A percentile compares a stretch with the other conserved stretches of the same genome.
Evolutionary conservation across 495 filamentous ascomycete species (phyloP).

Genomic region (Talaromyces wortmannii): DNA sequence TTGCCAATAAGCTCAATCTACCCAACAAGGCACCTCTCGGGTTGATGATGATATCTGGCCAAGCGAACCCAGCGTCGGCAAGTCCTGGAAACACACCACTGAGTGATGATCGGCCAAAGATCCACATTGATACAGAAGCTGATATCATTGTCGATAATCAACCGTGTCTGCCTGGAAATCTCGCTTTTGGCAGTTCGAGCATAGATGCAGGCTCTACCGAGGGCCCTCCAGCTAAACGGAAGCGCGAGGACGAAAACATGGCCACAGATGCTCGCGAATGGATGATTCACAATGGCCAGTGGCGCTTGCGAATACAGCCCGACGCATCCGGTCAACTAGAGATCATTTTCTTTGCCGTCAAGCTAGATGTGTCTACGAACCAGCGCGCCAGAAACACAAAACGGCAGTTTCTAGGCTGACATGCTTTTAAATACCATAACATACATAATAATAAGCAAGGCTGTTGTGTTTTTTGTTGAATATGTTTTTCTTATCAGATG

Average conservation of each 20-base stretch:
- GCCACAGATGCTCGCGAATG: slow-evolving; percentile 35
- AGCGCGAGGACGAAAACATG: slow-evolving; percentile 29
- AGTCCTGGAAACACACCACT: slow-evolving; percentile 66
- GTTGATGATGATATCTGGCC: slow-evolving; percentile 53
- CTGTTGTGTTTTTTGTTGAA: no score
- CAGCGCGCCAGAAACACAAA: slow-evolving; percentile 62
- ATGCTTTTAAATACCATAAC: no score
- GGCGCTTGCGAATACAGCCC: slow-evolving; percentile 66
- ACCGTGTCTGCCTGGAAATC: slow-evolving; percentile 4
- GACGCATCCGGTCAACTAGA: slow-evolving; percentile 34
- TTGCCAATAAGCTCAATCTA: slow-evolving; percentile 73
- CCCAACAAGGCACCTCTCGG: slow-evolving; percentile 62
- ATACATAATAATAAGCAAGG: no score
- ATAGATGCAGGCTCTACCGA: slow-evolving; percentile 2
- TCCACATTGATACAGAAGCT: slow-evolving; percentile 59
- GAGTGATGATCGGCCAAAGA: slow-evolving; percentile 63
- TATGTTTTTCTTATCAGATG: no score
- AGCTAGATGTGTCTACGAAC: slow-evolving; percentile 66
- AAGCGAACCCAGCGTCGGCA: slow-evolving; percentile 37
- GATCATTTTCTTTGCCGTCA: slow-evolving; percentile 70
- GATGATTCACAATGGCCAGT: slow-evolving; percentile 74
- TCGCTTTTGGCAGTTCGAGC: background rate
- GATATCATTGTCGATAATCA: slow-evolving; percentile 66
- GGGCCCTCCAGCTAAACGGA: slow-evolving; percentile 40
- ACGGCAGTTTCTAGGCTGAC: slow-evolving; percentile 55